Base-by-base conservation (phyloP, 129 eudicot genomes). In the Deinandra increscens region DNA sequence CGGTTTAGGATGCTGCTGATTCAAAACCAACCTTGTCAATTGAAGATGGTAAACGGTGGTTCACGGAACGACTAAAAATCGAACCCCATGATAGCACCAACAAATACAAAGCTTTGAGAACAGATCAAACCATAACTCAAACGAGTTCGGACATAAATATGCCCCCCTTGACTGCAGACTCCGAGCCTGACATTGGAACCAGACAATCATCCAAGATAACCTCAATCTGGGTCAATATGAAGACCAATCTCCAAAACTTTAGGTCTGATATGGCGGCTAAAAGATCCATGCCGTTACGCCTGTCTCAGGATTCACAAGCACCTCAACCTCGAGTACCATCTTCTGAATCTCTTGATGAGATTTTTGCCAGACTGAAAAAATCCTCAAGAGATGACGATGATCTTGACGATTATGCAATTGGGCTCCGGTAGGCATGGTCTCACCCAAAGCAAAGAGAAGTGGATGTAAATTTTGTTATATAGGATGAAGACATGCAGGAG, bases 301-400 rank as follows among this genome's bases (percentile, higher is more conserved):
- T 80, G 43, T 63, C 68, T 39, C 84, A 84, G 41, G 93, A 83
- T 18, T 31, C 77, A n/a, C 68, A 60, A 37, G 76, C 1, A 48
- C 58, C 56, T 36, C 48, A 75, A 5, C 77, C 75, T 72, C 76
- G 71, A 29, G 75, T 8, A 53, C 62, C 89, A 20, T 66, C 96
- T 50, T 70, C 96, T 8, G 86, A 86, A 77, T 86, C 98, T 12
- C 85, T 92, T 12, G 98, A 92, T 69, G 87, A 92, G 12, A 88
- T 92, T 53, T 88, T 92, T 69, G 86, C 85, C 60, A 84, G 84
- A 64, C 22, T 92, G 58, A 88, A 80, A 64, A 79, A 80, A 48
- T 86, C 89, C 62, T 14, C 81, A 64, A 55, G n/a, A 48, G 85
- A 69, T 15, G 79, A 78, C 11, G 87, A n/a, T n/a, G n/a, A 81